These are phyloP conservation scores for Trichaptum fuscoviolaceum DNA, from an alignment of 768 basidiomycete genomes.

Conservation along the genomic window DNA sequence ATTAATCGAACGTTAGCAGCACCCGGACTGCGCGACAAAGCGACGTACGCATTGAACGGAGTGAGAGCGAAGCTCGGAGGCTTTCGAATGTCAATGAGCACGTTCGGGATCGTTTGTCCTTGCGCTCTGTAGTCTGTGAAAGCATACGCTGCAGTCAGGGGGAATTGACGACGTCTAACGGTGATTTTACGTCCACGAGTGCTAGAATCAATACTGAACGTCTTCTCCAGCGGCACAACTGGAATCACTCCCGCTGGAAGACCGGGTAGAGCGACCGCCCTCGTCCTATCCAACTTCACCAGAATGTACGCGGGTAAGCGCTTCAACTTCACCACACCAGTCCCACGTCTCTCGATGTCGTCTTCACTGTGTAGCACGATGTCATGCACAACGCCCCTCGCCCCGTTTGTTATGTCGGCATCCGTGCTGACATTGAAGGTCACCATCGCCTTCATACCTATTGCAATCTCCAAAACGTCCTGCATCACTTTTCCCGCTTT, in stretches of 20 bases:
- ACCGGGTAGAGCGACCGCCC: slow-evolving; percentile 16
- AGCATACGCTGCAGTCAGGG: slow-evolving; percentile 31
- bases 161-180: slow-evolving; percentile 22
- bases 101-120: slow-evolving; percentile 32
- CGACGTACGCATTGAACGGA: slow-evolving; percentile 29
- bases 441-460: slow-evolving; percentile 36
- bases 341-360: slow-evolving; percentile 7
- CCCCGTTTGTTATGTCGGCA: slow-evolving; percentile 35
- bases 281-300: slow-evolving; percentile 23
- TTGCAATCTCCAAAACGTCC: slow-evolving; percentile 22
- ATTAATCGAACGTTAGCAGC: slow-evolving; percentile 26
- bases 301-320: slow-evolving; percentile 28
- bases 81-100: slow-evolving; percentile 30
- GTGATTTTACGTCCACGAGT: slow-evolving; percentile 7
- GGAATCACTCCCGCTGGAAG: slow-evolving; percentile 23
- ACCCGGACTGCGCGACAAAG: slow-evolving; percentile 29
- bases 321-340: slow-evolving; percentile 16
- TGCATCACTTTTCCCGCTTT: slow-evolving; percentile 15
- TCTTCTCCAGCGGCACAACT: slow-evolving; percentile 11
- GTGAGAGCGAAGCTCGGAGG: slow-evolving; percentile 23
- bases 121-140: slow-evolving; percentile 39
- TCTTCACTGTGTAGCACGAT: slow-evolving; percentile 31
- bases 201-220: slow-evolving; percentile 7
- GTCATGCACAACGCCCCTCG: slow-evolving; percentile 27
- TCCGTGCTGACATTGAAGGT: slow-evolving; percentile 32